phyloP scores from a whole-genome alignment of 2,329 filamentous ascomycete species.

The Fusarium sp. region DNA sequence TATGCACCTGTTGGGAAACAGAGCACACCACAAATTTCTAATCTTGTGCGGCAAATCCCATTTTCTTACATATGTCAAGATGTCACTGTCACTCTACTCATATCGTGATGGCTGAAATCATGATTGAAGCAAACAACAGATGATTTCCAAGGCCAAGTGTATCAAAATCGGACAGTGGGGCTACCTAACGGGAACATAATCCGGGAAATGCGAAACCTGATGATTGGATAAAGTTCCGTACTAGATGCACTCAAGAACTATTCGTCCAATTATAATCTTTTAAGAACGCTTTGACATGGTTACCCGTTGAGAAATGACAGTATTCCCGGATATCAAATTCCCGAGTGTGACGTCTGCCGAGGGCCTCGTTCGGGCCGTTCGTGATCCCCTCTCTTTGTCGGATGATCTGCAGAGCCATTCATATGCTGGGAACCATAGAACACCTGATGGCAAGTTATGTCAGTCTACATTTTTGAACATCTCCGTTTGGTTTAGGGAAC shows the following conservation, averaged over 20 bases:
- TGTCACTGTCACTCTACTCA: neutral
- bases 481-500: too few species aligned
- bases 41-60: too few species aligned
- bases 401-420: neutral
- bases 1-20: neutral
- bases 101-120: slow-evolving; percentile 8
- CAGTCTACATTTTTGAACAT: too few species aligned
- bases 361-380: neutral
- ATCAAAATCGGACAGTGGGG: neutral
- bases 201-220: neutral
- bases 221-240: neutral
- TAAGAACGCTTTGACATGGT: neutral
- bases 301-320: neutral
- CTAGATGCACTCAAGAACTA: neutral
- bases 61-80: too few species aligned
- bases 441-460: too few species aligned
- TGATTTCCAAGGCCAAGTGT: slow-evolving; percentile 9
- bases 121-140: slow-evolving; percentile 14
- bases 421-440: neutral
- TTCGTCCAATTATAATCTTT: neutral
- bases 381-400: accelerated
- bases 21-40: neutral
- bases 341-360: slow-evolving; percentile 3
- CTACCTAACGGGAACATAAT: slow-evolving; percentile 2
- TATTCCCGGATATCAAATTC: neutral